These are phyloP conservation scores for Oehlia diaphana DNA, from an alignment of 192 early-diverging fungal genomes.

Conservation along the genomic window DNA sequence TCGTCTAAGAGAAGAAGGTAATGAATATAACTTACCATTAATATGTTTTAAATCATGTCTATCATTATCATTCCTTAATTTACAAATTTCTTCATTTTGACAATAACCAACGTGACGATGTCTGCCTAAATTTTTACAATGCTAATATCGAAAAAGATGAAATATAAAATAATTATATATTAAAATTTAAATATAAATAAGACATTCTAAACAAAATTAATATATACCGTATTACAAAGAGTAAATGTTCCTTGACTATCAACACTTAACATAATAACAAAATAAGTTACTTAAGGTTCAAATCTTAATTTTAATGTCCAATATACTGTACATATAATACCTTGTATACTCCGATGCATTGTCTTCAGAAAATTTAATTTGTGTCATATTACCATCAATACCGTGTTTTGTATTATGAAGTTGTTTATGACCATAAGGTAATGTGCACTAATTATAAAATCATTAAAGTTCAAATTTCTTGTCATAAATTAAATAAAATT, in stretches of 20 bases:
- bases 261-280: neutral
- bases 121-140: slow-evolving; percentile 14
- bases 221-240: slow-evolving; percentile 17
- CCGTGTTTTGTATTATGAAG: slow-evolving; percentile 7
- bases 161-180: too few species aligned
- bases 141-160: neutral
- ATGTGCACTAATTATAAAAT: neutral
- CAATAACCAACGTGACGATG: slow-evolving; percentile 34
- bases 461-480: too few species aligned
- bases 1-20: too few species aligned
- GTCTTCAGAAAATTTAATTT: slow-evolving; percentile 7
- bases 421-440: slow-evolving; percentile 11
- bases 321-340: neutral
- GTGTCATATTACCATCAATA: neutral
- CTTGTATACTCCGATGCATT: slow-evolving; percentile 20
- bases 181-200: neutral
- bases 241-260: slow-evolving; percentile 12
- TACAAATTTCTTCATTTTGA: slow-evolving; percentile 6
- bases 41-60: slow-evolving; percentile 7
- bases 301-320: too few species aligned
- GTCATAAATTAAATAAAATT: neutral
- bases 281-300: too few species aligned
- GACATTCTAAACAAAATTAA: neutral
- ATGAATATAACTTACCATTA: neutral
- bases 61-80: slow-evolving; percentile 4